Evolutionary conservation across 148 eudicot genomes (phyloP), one percentile per base, ranked within the genome.

Genomic region (Rhododendron kiyosumense): DNA sequence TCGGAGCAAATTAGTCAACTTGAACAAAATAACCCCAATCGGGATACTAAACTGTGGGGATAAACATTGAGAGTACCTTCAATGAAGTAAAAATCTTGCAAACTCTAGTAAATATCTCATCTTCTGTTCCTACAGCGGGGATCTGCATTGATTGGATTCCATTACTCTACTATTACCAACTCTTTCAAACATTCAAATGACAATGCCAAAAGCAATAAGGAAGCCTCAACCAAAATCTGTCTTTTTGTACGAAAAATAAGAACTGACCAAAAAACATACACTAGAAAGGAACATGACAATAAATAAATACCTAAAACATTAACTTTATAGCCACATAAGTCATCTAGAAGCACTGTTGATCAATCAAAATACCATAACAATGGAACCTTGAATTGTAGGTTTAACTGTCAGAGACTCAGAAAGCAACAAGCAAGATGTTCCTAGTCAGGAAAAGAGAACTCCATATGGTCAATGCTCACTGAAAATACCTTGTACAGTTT

Each of bases 401-500:
- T 20, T 49, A 30, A 81, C 30, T 52, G 48, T 65, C 63, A 76
- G 45, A 41, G 45, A 41, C 45, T 6, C 45, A 41, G 32, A 36
- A 32, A 46, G 52, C 49, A 86, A 57, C 18, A 20, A 75, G 22
- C 57, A 49, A 80, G 24, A 78, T 59, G 54, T 12, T 9, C 30
- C 38, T 65, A 26, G 30, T 69, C 7, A 71, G 5, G 28, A 74
- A 9, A 46, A 57, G 54, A 65, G 45, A 78, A 9, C 45, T 83
- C 34, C 13, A 63, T 28, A 67, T 38, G 5, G 57, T 76, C 74
- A 86, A 65, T 24, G 49, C 22, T 46, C 28, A 61, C 4, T 84
- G 78, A 87, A 77, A 87, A 84, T 90, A 96, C 99, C 98, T 89
- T 96, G 94, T 89, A 91, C 86, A 96, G 99, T 87, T 93, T 91